phyloP scores from a whole-genome alignment of 805 yeast genomes.

The Candida pseudoglaebosa region DNA sequence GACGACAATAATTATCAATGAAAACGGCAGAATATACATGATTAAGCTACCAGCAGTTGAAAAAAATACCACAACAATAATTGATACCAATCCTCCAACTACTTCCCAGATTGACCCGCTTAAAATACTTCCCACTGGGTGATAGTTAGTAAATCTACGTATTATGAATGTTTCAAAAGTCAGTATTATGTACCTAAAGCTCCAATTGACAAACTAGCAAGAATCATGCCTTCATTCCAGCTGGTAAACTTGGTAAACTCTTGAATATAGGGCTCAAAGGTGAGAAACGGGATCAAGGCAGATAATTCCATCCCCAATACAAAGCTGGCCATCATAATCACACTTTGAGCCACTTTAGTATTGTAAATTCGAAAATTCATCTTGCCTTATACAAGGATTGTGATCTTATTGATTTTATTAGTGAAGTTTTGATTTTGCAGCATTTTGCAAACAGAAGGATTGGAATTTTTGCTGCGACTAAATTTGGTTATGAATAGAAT shows the following conservation, averaged over 20 bases:
- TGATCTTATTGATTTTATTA: neutral
- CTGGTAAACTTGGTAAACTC: slow-evolving; percentile 16
- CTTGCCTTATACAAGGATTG: slow-evolving; percentile 1
- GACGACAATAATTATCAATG: slow-evolving; percentile 23
- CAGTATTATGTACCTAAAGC: slow-evolving; percentile 25
- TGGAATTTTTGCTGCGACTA: neutral
- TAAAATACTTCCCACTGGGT: slow-evolving; percentile 26
- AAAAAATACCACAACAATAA: slow-evolving; percentile 19
- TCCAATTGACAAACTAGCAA: slow-evolving; percentile 25
- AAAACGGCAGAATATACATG: slow-evolving; percentile 21
- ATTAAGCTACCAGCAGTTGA: slow-evolving; percentile 28
- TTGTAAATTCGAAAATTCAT: slow-evolving; percentile 4
- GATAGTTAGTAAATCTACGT: slow-evolving; percentile 17
- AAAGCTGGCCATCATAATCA: slow-evolving; percentile 4
- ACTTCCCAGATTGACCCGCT: slow-evolving; percentile 25
- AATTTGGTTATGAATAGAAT: too few species aligned
- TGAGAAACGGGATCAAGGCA: slow-evolving; percentile 18
- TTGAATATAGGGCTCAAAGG: slow-evolving; percentile 16
- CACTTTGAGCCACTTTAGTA: neutral
- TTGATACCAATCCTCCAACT: slow-evolving; percentile 23
- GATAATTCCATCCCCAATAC: slow-evolving; percentile 24
- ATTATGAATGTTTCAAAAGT: neutral
- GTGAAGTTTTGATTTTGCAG: slow-evolving; percentile 4
- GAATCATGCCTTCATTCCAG: slow-evolving; percentile 1
- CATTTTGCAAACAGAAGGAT: slow-evolving; percentile 4